Base-by-base conservation (phyloP, 2,329 filamentous ascomycete species). In the Drechslerella stenobrocha region DNA sequence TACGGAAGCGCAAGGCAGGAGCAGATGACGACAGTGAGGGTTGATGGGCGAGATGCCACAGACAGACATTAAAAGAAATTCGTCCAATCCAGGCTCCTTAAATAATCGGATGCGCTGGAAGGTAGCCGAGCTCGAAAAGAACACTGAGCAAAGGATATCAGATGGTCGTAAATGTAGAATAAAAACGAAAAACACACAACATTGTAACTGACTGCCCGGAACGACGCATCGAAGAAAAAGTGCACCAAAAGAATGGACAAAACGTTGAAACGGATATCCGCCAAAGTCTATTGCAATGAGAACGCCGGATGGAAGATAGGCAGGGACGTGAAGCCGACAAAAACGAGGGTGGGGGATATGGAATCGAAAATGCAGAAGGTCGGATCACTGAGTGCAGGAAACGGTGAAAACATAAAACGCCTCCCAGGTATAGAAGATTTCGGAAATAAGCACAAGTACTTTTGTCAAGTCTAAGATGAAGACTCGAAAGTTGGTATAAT, bases 11-110 rank as follows among this genome's bases (percentile, higher is more conserved):
- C 37, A 37, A 50, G 37, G 47, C 34, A 53, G 40, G 20, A 42
- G 44, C 46, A 52, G 59, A 52, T 20, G 59, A 35, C 34, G 56
- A 30, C n/a, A 18, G 42, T 23, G 18, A 37, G 26, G 52, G 28
- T 40, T 55, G 13, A 23, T 28, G 35, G 24, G 51, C 44, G 42
- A 42, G 46, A 28, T 37, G 55, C 55, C 48, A 32, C 48, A 50
- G 32, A 61, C 18, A 53, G 32, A 50, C 22, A 42, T 7, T 18
- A 46, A 60, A 69, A 42, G 35, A 69, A 69, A 69, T 61, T 61
- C 64, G 64, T 69, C 46, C 57, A 69, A 69, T 63, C 64, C 57
- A 69, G 52, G 32, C 56, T 55, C 52, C 57, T 53, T 52, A 69
- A 63, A 69, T 61, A 69, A 61, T 46, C 52, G 64, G 52, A 69